phyloP scores from a whole-genome alignment of 805 yeast genomes.

The Lipomyces mesembrius region DNA sequence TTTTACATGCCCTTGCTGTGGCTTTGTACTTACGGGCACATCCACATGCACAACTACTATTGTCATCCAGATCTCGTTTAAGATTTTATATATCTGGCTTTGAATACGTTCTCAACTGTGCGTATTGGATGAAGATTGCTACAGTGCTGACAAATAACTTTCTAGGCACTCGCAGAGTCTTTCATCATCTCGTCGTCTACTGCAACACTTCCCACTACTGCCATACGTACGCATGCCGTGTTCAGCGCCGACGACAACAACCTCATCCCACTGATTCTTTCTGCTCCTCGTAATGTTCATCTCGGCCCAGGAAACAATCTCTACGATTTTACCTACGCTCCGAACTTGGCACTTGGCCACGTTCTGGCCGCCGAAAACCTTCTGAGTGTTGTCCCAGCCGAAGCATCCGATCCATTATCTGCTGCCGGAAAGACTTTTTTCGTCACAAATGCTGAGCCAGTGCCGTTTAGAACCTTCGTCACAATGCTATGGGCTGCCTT shows the following conservation, averaged over 20 bases:
- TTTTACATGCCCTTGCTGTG: too few species aligned
- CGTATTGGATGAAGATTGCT: neutral
- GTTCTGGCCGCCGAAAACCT: slow-evolving; percentile 9
- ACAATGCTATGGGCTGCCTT: slow-evolving; percentile 1
- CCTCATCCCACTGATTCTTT: neutral
- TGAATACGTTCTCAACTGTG: neutral
- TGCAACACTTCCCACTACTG: neutral
- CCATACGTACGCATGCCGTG: neutral
- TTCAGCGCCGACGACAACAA: neutral
- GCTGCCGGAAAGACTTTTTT: slow-evolving; percentile 6
- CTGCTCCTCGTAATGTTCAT: neutral
- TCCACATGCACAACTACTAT: too few species aligned
- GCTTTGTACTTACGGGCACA: too few species aligned
- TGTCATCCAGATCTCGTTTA: too few species aligned
- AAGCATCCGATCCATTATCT: neutral
- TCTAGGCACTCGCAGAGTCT: neutral
- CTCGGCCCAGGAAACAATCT: neutral
- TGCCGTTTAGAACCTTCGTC: neutral
- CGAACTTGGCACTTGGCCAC: slow-evolving; percentile 1
- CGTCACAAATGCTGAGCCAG: neutral
- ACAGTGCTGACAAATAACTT: neutral
- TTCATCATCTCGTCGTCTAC: neutral
- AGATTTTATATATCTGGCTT: too few species aligned
- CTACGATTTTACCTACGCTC: neutral
- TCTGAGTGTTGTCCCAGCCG: neutral